phyloP scores from a whole-genome alignment of 768 basidiomycete species.

The Tulasnella sp. region DNA sequence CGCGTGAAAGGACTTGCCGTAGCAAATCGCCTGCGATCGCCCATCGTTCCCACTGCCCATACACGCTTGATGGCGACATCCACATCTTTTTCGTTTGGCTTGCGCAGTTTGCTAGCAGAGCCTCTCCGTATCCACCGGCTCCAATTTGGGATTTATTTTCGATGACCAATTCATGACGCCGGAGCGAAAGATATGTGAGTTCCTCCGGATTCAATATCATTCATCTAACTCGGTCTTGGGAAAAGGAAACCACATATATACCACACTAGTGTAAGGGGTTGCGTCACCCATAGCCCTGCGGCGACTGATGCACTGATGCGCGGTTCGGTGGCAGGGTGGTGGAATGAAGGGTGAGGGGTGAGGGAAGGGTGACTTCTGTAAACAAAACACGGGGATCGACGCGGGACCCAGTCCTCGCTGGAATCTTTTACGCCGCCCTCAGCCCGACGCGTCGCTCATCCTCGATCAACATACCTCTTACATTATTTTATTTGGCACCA shows the following conservation, averaged over 20 bases:
- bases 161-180: neutral
- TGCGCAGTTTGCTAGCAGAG: neutral
- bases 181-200: too few species aligned
- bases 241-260: neutral
- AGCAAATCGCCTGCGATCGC: neutral
- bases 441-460: neutral
- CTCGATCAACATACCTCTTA: neutral
- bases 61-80: neutral
- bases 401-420: neutral
- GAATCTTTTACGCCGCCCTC: neutral
- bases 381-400: neutral
- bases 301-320: neutral
- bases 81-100: neutral
- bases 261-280: neutral
- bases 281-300: neutral
- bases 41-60: neutral
- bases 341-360: neutral
- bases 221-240: too few species aligned
- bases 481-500: neutral
- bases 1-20: neutral
- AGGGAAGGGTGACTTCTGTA: neutral
- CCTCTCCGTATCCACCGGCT: neutral
- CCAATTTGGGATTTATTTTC: neutral
- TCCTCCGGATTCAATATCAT: too few species aligned
- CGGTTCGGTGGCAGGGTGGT: neutral